These are phyloP conservation scores for Aspergillus brasiliensis DNA, from an alignment of 2,329 filamentous ascomycete genomes.

Conservation along the genomic window DNA sequence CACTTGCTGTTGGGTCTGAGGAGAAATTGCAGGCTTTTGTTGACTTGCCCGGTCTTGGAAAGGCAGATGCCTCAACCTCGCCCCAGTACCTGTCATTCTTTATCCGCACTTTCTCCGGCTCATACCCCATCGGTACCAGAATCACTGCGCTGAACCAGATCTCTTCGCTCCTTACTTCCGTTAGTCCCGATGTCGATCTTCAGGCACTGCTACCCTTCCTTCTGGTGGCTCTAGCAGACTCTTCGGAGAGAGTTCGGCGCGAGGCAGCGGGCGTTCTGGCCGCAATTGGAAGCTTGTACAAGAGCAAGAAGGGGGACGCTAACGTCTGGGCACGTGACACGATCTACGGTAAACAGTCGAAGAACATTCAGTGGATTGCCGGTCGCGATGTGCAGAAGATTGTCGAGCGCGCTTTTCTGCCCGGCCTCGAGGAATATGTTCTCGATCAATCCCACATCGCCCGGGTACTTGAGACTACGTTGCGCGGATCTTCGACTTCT, in stretches of 20 bases:
- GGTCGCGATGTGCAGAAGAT: constrained; percentile 62
- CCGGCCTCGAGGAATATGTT: constrained; percentile 80
- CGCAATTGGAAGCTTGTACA: constrained; percentile 57
- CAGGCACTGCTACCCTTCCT: constrained; percentile 84
- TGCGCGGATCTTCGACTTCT: constrained; percentile 54
- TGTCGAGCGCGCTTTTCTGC: constrained; percentile 68
- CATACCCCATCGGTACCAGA: constrained; percentile 69
- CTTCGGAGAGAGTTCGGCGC: constrained; percentile 73
- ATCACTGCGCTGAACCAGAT: constrained; percentile 69
- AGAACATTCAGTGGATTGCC: constrained; percentile 59
- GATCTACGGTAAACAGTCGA: constrained; percentile 64
- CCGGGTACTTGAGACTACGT: constrained; percentile 60
- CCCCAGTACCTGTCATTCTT: constrained; percentile 76
- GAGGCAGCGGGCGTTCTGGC: constrained; percentile 70
- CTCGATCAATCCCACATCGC: constrained; percentile 74
- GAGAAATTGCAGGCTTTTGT: constrained; percentile 37
- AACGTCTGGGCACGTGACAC: constrained; percentile 62
- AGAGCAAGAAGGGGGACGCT: constrained; percentile 45
- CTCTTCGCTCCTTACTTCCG: constrained; percentile 57
- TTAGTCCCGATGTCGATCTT: constrained; percentile 60
- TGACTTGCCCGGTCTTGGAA: constrained; percentile 41
- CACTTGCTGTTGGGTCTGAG: constrained; percentile 33
- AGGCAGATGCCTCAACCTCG: constrained; percentile 54
- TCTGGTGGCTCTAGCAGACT: constrained; percentile 72
- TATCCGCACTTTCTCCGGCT: constrained; percentile 71